Evolutionary conservation across 441 rosid species (phyloP).

Genomic region (Adansonia gregorii): DNA sequence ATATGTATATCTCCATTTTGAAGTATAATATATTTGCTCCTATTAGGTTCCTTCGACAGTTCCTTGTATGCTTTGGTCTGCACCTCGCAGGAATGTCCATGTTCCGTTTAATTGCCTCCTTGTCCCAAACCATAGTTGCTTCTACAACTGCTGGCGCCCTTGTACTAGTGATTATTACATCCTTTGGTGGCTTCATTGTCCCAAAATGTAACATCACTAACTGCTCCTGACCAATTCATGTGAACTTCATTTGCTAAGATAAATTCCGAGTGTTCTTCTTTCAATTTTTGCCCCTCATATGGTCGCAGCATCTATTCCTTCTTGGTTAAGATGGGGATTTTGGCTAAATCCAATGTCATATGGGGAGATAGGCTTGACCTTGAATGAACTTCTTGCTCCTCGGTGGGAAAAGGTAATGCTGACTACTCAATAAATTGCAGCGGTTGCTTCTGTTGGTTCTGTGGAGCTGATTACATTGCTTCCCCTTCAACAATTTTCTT

Average conservation of each 20-base stretch:
- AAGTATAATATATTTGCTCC: not conserved
- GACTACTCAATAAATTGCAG: not conserved
- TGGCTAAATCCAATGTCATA: constrained; percentile 52
- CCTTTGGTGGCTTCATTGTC: constrained; percentile 54
- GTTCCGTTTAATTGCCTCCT: constrained; percentile 57
- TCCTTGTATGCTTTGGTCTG: constrained; percentile 46
- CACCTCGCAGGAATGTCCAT: constrained; percentile 56
- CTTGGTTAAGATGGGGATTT: constrained; percentile 60
- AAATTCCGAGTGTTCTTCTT: not conserved
- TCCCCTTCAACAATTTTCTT: constrained; percentile 31
- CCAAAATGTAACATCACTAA: constrained; percentile 41
- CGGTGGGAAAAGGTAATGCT: constrained; percentile 54
- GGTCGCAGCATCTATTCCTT: constrained; percentile 53
- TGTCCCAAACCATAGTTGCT: constrained; percentile 52
- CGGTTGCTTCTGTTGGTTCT: not conserved
- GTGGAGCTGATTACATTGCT: constrained; percentile 51
- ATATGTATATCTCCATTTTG: constrained; percentile 9
- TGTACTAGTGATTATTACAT: constrained; percentile 34
- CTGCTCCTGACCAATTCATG: not conserved
- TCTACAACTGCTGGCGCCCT: constrained; percentile 50
- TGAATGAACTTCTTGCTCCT: constrained; percentile 54
- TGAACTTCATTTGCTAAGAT: not conserved
- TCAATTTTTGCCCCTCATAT: not conserved
- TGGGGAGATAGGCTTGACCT: constrained; percentile 52
- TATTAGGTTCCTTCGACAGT: constrained; percentile 58